These are phyloP conservation scores for Hypoxylon intermedium DNA, from an alignment of 495 filamentous ascomycete genomes.

Conservation along the genomic window DNA sequence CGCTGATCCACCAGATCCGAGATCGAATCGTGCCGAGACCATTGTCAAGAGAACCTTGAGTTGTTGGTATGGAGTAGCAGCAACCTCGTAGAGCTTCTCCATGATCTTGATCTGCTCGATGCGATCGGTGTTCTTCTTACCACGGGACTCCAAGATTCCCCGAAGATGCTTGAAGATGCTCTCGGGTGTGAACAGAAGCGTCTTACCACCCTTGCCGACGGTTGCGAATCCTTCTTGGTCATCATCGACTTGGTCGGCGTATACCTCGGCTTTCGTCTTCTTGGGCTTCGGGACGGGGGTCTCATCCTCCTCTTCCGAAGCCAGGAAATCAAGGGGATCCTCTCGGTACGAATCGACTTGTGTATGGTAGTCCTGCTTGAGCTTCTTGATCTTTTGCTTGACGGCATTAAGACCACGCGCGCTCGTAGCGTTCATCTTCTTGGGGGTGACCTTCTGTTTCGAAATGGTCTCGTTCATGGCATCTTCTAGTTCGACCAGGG, in stretches of 20 bases:
- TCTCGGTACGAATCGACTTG: constrained; percentile 88
- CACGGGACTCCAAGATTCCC: constrained; percentile 90
- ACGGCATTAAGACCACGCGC: constrained; percentile 93
- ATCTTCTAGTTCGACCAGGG: constrained; percentile 92
- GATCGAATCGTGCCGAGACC: constrained; percentile 92
- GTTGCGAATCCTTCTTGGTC: constrained; percentile 87
- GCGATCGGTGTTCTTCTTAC: constrained; percentile 98
- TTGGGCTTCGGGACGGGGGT: constrained; percentile 52
- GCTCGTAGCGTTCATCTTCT: constrained; percentile 98
- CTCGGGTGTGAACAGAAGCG: constrained; percentile 89
- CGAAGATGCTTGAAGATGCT: constrained; percentile 97
- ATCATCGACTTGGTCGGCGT: constrained; percentile 55
- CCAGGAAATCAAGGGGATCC: constrained; percentile 86
- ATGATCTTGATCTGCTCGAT: constrained; percentile 93
- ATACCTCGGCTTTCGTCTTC: constrained; percentile 56
- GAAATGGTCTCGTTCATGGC: constrained; percentile 90
- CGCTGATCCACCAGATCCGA: constrained; percentile 78
- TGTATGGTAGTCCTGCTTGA: constrained; percentile 90
- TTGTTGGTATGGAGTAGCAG: constrained; percentile 88
- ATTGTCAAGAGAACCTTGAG: constrained; percentile 92
- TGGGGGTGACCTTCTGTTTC: constrained; percentile 93
- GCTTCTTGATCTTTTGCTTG: constrained; percentile 96
- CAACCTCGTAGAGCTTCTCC: constrained; percentile 92
- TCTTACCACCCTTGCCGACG: constrained; percentile 85
- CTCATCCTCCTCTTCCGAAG: constrained; percentile 75